Percentiles rank a stretch among this genome's conserved stretches.
phyloP scores from a whole-genome alignment of 2,329 filamentous ascomycete species.

The Colletotrichum sp. region DNA sequence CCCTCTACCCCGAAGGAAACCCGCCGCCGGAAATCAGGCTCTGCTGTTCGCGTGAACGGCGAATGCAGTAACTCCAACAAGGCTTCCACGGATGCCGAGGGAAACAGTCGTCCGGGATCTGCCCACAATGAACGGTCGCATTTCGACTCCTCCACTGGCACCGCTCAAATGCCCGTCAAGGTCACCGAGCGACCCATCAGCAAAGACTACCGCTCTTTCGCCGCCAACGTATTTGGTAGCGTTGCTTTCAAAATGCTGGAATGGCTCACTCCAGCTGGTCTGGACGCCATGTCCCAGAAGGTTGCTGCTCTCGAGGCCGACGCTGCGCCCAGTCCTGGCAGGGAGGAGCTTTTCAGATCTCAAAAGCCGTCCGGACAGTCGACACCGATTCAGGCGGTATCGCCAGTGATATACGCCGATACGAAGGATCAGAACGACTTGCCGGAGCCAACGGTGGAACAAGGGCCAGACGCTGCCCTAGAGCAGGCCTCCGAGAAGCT shows the following conservation, averaged over 20 bases:
- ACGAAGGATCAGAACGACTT: conserved; percentile 25
- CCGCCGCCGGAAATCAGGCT: conserved; percentile 2
- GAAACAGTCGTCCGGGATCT: not conserved
- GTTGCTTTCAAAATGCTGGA: conserved; percentile 73
- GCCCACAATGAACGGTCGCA: conserved; percentile 6
- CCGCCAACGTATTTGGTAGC: conserved; percentile 68
- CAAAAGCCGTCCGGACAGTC: conserved; percentile 14
- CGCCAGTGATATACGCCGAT: conserved; percentile 9
- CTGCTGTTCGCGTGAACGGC: not conserved
- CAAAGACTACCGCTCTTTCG: conserved; percentile 65
- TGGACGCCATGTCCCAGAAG: conserved; percentile 52
- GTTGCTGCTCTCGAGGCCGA: conserved; percentile 32
- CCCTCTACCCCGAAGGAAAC: conserved; percentile 1
- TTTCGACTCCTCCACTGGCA: conserved; percentile 20
- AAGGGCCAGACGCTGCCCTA: not conserved
- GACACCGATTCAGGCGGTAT: conserved; percentile 2
- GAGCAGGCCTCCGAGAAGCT: conserved; percentile 12
- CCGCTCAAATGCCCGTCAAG: conserved; percentile 28
- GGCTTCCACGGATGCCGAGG: not conserved
- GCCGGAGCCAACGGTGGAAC: not conserved
- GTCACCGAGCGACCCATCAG: conserved; percentile 51
- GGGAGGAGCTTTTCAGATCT: not conserved
- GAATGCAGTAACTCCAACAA: not conserved
- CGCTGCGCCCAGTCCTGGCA: conserved; percentile 21
- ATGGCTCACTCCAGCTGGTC: conserved; percentile 68